Conservation (phyloP, 1,284 basidiomycete species). For the Ceratobasidium sp. region DNA sequence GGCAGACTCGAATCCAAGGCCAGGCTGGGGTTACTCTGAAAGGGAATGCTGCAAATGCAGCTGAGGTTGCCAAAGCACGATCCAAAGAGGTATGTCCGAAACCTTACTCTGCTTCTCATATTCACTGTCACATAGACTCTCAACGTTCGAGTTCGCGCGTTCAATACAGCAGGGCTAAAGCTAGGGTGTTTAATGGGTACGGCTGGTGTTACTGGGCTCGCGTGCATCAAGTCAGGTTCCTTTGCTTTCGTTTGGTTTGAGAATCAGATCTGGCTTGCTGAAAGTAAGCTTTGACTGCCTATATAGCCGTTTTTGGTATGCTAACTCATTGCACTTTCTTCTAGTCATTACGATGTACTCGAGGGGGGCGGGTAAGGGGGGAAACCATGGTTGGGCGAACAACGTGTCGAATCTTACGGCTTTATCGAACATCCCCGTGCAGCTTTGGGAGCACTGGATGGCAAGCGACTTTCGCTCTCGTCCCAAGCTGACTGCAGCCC, state of each 20-base stretch:
- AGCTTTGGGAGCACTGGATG: slow-evolving; percentile 17
- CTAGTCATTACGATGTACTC: slow-evolving; percentile 7
- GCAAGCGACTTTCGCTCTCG: background rate
- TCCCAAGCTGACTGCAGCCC: background rate
- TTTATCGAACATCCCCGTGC: background rate
- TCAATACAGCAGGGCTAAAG: background rate
- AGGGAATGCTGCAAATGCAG: slow-evolving; percentile 48
- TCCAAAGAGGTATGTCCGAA: background rate
- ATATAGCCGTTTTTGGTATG: background rate
- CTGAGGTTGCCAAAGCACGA: slow-evolving; percentile 11
- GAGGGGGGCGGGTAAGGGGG: slow-evolving; percentile 14
- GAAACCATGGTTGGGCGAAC: slow-evolving; percentile 6
- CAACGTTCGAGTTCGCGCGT: background rate
- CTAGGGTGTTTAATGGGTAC: background rate
- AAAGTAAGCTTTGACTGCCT: background rate
- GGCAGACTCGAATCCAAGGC: slow-evolving; percentile 11
- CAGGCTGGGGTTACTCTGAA: background rate
- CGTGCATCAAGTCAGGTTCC: background rate
- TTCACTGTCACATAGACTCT: background rate
- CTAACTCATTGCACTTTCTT: background rate
- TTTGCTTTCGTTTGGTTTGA: background rate
- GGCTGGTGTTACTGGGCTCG: background rate
- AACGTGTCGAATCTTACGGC: background rate
- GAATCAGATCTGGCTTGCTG: slow-evolving; percentile 2
- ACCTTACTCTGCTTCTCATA: background rate